Base-by-base conservation (phyloP, 2,329 filamentous ascomycete species). In the Trichothecium roseum region DNA sequence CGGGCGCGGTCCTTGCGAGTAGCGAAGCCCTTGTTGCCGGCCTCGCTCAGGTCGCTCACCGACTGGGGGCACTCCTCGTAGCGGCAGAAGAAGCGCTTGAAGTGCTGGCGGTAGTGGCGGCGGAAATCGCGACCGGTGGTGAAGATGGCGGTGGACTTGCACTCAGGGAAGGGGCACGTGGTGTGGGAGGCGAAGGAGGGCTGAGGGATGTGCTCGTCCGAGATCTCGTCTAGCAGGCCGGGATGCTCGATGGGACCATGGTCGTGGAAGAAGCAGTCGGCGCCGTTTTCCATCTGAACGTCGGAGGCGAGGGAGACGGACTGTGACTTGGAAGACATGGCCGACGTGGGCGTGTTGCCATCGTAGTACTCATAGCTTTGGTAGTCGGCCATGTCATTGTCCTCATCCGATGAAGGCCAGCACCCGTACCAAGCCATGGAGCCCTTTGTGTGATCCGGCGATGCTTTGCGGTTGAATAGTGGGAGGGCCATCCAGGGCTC, bases 1-100 rank as follows among this genome's bases (percentile, higher is more conserved):
- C 34, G 34, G 14, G 34, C 34, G 14, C 34, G 22, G 16, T 35
- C 34, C 18, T 35, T 35, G 34, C 34, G 34, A 4, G 34, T 35
- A 6, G 34, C 34, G 14, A 35, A 35, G 18, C 34, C 34, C 26
- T 29, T 35, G 24, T 17, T 35, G n/a, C 34, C 34, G 15, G 34
- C 34, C 10, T 35, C 34, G 22, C 34, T 28, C 10, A 28, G 26
- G 17, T 28, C 34, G 17, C 18, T 16, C 16, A 28, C 29, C 9
- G 34, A 35, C 16, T 35, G 34, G 24, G 34, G 34, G 26, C 34
- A 35, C 17, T 35, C 34, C 17, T 35, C 34, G 34, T 35, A 35
- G 14, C 34, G 34, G 16, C 34, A 35, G 20, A 35, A 35, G 26
- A 35, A 35, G 14, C 34, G 34, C 20, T 35, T 35, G 16, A 35